These are phyloP conservation scores for Fusarium avenaceum DNA, from an alignment of 2,329 filamentous ascomycete genomes.

Conservation along the genomic window DNA sequence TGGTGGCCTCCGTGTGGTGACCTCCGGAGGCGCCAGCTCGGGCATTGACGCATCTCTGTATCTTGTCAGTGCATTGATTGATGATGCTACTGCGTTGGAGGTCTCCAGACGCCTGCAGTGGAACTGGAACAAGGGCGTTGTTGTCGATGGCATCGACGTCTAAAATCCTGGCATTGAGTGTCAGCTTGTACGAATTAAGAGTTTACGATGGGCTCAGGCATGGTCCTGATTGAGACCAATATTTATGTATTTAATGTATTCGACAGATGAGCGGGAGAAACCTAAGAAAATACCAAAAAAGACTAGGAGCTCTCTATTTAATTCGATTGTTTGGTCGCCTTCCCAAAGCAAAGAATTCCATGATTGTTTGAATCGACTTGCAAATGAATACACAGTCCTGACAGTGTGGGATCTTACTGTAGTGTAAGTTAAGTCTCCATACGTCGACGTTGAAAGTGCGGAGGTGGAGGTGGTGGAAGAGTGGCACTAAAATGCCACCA, in stretches of 20 bases:
- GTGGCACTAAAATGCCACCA: slow-evolving; percentile 28
- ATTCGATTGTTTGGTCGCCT: slow-evolving; percentile 41
- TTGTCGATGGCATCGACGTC: slow-evolving; percentile 87
- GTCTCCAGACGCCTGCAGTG: slow-evolving; percentile 83
- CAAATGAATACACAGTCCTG: not conserved
- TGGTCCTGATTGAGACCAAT: slow-evolving; percentile 45
- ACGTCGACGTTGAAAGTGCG: slow-evolving; percentile 41
- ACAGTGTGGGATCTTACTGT: not conserved
- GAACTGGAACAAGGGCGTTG: slow-evolving; percentile 86
- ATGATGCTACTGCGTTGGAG: slow-evolving; percentile 80
- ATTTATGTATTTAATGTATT: slow-evolving; percentile 48
- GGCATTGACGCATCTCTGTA: slow-evolving; percentile 88
- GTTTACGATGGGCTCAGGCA: slow-evolving; percentile 43
- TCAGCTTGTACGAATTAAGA: slow-evolving; percentile 47
- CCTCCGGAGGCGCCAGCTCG: slow-evolving; percentile 81
- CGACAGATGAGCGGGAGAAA: slow-evolving; percentile 45
- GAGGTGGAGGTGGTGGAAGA: slow-evolving; percentile 45
- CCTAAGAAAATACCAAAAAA: slow-evolving; percentile 50
- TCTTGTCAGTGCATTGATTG: slow-evolving; percentile 85
- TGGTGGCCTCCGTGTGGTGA: slow-evolving; percentile 79
- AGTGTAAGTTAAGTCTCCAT: slow-evolving; percentile 6
- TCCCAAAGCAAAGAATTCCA: not conserved
- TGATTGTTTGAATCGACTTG: not conserved
- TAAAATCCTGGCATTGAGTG: slow-evolving; percentile 60
- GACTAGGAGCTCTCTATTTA: slow-evolving; percentile 49